phyloP scores from a whole-genome alignment of 257 asterid species.

The Anisodus tanguticus region DNA sequence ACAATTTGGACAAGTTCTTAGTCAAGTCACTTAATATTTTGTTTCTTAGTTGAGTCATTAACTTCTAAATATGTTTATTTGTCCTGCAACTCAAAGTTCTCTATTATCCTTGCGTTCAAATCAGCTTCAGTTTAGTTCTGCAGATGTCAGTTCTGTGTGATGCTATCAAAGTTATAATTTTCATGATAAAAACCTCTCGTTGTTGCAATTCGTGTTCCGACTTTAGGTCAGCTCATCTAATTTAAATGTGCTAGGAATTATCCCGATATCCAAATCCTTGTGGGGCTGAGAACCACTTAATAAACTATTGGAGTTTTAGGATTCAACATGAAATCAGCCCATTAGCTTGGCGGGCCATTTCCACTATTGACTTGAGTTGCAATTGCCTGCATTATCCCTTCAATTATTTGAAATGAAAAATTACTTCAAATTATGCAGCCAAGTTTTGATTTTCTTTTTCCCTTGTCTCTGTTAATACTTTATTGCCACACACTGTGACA shows the following conservation, averaged over 20 bases:
- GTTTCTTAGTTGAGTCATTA: constrained; percentile 7
- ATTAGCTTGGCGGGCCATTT: background rate
- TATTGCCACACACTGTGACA: background rate
- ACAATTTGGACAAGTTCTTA: background rate
- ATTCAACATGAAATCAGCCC: constrained; percentile 1
- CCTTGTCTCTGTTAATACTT: background rate
- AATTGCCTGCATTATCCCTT: background rate
- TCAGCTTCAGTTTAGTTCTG: background rate
- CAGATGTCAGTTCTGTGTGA: background rate
- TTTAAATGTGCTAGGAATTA: background rate
- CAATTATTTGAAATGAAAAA: background rate
- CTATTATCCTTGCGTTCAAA: background rate
- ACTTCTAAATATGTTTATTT: background rate
- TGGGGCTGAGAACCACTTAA: background rate
- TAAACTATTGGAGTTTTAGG: background rate
- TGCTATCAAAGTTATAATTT: background rate
- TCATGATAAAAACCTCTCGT: background rate
- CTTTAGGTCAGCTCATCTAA: constrained; percentile 16
- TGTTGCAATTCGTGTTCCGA: background rate
- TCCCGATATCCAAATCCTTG: background rate
- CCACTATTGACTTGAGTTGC: background rate
- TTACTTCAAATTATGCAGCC: constrained; percentile 1
- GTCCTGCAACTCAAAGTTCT: constrained; percentile 1
- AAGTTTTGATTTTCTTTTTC: constrained; percentile 20
- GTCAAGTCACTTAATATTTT: background rate